A percentile compares a stretch with the other conserved stretches of the same genome.
These are phyloP conservation scores for Cladophialophora exuberans DNA, from an alignment of 2,329 filamentous ascomycete genomes.

Conservation along the genomic window DNA sequence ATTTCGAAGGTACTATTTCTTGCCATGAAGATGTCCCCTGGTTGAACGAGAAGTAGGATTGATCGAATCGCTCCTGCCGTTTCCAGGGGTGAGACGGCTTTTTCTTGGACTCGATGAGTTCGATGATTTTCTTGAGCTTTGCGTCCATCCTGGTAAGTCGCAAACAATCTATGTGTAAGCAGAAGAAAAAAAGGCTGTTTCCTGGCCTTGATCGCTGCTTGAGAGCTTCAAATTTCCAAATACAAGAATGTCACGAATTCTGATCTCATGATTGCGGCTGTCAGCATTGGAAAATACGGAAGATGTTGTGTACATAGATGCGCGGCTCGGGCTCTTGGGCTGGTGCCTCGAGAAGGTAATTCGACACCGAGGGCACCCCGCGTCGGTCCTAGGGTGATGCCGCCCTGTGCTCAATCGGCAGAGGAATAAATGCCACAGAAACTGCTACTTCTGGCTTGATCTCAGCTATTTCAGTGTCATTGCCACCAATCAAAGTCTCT, in stretches of 20 bases:
- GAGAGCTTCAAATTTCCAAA: neutral
- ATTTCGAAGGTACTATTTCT: conserved; percentile 2
- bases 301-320: no score
- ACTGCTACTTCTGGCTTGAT: no score
- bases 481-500: no score
- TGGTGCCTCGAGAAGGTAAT: neutral
- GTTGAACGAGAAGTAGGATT: conserved; percentile 32
- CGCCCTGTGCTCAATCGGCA: no score
- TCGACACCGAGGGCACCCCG: neutral
- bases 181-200: neutral
- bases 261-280: neutral
- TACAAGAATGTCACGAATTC: neutral
- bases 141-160: conserved; percentile 20
- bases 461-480: no score
- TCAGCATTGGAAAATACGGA: neutral
- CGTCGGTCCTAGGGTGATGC: no score
- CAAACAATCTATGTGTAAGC: neutral
- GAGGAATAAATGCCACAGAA: no score
- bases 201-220: neutral
- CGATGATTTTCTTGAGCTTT: conserved; percentile 26
- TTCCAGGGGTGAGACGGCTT: conserved; percentile 32
- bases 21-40: conserved; percentile 25
- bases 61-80: conserved; percentile 28
- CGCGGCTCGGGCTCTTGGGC: no score
- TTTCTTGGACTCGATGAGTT: conserved; percentile 30